phyloP scores from a whole-genome alignment of 2,329 filamentous ascomycete species.

The Fusarium penzigii region DNA sequence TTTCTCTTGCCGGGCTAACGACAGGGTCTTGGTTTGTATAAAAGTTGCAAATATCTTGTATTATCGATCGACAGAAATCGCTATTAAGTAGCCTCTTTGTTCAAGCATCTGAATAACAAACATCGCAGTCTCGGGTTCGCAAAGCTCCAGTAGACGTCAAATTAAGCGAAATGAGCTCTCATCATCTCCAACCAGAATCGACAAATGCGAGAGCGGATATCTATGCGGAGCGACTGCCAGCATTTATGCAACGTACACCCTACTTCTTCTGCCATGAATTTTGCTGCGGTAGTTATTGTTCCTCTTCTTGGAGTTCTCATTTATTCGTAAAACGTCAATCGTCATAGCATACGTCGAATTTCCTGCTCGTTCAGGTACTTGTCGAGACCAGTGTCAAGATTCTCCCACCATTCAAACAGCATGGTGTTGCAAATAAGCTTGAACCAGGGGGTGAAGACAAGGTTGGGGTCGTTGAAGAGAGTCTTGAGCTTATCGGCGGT shows the following conservation, averaged over 20 bases:
- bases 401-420: slow-evolving; percentile 97
- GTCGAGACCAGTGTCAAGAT: slow-evolving; percentile 77
- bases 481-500: slow-evolving; percentile 77
- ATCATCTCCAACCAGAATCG: no score
- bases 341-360: slow-evolving; percentile 76
- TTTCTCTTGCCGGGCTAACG: no score
- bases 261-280: slow-evolving; percentile 5
- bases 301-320: slow-evolving; percentile 4
- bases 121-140: no score
- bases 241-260: slow-evolving; percentile 10
- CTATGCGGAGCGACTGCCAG: slow-evolving; percentile 27
- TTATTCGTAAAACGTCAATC: slow-evolving; percentile 5
- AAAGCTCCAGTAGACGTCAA: slow-evolving; percentile 17
- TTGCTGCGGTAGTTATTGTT: slow-evolving; percentile 1
- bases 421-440: slow-evolving; percentile 98
- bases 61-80: no score
- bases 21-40: no score
- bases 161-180: slow-evolving; percentile 18
- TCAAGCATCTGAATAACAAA: no score
- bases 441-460: slow-evolving; percentile 98
- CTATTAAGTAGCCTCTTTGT: no score
- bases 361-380: slow-evolving; percentile 83
- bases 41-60: no score
- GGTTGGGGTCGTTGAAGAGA: slow-evolving; percentile 77
- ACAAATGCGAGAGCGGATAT: slow-evolving; percentile 26